These are phyloP conservation scores for Paraphaeosphaeria minitans DNA, from an alignment of 2,329 filamentous ascomycete genomes.

Conservation along the genomic window DNA sequence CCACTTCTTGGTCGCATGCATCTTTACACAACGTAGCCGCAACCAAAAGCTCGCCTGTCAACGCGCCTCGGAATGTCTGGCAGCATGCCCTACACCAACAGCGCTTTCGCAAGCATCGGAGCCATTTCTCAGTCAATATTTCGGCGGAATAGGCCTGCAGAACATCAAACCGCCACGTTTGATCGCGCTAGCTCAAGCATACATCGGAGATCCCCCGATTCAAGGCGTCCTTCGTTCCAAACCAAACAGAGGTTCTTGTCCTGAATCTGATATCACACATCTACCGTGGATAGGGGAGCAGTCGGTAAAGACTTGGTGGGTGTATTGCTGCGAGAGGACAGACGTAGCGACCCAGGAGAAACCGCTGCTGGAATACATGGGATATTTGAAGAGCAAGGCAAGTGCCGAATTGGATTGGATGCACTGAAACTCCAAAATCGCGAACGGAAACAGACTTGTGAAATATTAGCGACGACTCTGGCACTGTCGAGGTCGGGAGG, in stretches of 20 bases:
- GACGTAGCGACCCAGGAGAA: neutral
- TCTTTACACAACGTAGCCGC: neutral
- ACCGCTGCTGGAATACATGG: neutral
- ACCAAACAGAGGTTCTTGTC: neutral
- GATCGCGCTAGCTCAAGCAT: conserved; percentile 3
- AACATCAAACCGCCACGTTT: neutral
- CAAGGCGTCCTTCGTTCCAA: neutral
- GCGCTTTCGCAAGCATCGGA: neutral
- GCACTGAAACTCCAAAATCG: neutral
- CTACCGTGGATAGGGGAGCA: neutral
- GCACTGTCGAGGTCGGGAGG: neutral
- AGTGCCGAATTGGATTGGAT: neutral
- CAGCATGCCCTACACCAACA: neutral
- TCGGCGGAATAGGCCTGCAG: neutral
- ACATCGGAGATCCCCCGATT: neutral
- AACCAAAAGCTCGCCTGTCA: neutral
- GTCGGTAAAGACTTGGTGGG: neutral
- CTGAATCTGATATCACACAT: neutral
- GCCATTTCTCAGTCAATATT: neutral
- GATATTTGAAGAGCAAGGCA: neutral
- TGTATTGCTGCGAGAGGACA: conserved; percentile 2
- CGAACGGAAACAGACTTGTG: neutral
- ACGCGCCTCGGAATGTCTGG: neutral
- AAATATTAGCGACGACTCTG: neutral
- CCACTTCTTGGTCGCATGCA: conserved; percentile 1